phyloP scores from a whole-genome alignment of 1,284 basidiomycete species.

The Pseudozyma hubeiensis region DNA sequence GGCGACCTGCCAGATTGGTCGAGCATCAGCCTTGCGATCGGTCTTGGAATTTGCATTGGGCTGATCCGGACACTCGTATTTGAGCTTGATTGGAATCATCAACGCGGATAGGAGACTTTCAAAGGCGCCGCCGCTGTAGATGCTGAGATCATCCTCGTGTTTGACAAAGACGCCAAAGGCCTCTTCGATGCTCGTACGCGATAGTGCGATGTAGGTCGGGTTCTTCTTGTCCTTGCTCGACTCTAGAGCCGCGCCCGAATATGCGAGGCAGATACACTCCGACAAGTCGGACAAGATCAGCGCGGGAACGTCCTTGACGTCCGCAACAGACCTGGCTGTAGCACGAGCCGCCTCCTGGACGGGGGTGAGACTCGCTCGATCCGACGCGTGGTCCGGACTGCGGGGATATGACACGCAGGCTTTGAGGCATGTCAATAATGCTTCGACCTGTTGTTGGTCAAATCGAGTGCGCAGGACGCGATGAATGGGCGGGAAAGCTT shows the following conservation, averaged over 20 bases:
- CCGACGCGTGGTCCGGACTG: conserved; percentile 86
- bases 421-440: conserved; percentile 82
- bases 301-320: conserved; percentile 76
- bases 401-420: conserved; percentile 82
- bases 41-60: conserved; percentile 70
- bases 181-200: conserved; percentile 86
- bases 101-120: conserved; percentile 78
- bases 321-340: conserved; percentile 75
- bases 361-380: conserved; percentile 84
- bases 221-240: conserved; percentile 68
- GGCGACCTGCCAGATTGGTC: conserved; percentile 53
- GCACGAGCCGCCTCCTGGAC: conserved; percentile 80
- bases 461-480: conserved; percentile 51
- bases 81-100: conserved; percentile 85
- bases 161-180: conserved; percentile 75
- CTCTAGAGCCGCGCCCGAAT: conserved; percentile 67
- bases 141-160: conserved; percentile 71
- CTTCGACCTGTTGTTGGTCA: conserved; percentile 74
- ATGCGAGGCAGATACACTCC: conserved; percentile 85
- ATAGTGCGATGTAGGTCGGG: conserved; percentile 86
- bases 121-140: conserved; percentile 85
- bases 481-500: conserved; percentile 73
- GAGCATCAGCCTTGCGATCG: conserved; percentile 23
- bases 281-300: conserved; percentile 84
- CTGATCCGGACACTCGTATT: conserved; percentile 86